Percentiles rank a stretch among this genome's conserved stretches.
Evolutionary conservation across 164 flowering plant species (phyloP).

Genomic region (Akebia trifoliata): DNA sequence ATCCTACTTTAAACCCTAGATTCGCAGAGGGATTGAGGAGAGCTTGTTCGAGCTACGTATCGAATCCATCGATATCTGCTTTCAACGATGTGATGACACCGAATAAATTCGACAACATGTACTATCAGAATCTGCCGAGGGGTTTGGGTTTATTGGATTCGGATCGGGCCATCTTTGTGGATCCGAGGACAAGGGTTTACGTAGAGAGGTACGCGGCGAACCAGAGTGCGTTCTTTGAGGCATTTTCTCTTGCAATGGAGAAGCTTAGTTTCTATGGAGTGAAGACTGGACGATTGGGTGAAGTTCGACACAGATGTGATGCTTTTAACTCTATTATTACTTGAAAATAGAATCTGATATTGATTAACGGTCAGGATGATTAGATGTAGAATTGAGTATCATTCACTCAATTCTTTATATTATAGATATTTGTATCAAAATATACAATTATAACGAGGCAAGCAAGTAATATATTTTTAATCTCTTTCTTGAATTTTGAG

Average conservation of each 20-base stretch:
- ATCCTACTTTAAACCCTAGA: constrained; percentile 43
- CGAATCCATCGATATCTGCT: constrained; percentile 39
- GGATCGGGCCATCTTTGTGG: constrained; percentile 35
- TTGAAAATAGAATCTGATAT: too few species aligned
- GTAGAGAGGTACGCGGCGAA: constrained; percentile 50
- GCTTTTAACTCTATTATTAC: constrained; percentile 26
- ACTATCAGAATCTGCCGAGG: constrained; percentile 42
- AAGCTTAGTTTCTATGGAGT: constrained; percentile 41
- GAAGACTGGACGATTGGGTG: constrained; percentile 48
- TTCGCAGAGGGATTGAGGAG: constrained; percentile 35
- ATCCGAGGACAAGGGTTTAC: constrained; percentile 44
- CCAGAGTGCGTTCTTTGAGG: constrained; percentile 46
- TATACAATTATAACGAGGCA: too few species aligned
- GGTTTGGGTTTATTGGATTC: constrained; percentile 55
- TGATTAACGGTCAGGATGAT: too few species aligned
- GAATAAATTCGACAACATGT: constrained; percentile 60
- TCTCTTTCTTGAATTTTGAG: too few species aligned
- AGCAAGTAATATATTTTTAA: too few species aligned
- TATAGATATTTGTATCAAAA: too few species aligned
- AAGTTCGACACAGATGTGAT: constrained; percentile 59
- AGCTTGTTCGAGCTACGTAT: constrained; percentile 41
- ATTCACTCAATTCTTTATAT: too few species aligned
- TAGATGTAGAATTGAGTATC: too few species aligned
- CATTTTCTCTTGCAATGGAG: constrained; percentile 54
- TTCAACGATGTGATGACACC: constrained; percentile 69